Evolutionary conservation across 352 stramenopile species (phyloP).

Genomic region (Aphanomyces stellatus): DNA sequence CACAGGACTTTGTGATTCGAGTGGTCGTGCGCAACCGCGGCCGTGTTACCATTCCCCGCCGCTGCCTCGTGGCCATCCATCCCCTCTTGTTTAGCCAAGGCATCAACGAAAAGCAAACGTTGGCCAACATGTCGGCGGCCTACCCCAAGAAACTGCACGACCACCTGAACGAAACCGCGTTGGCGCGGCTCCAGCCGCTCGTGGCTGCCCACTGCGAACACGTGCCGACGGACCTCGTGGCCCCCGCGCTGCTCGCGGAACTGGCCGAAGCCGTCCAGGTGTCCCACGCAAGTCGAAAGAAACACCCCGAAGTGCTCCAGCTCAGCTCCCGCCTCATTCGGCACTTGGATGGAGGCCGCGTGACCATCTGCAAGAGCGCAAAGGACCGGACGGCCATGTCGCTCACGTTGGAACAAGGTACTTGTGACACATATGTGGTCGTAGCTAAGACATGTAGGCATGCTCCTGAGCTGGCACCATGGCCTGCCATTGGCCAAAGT

Average conservation of each 20-base stretch:
- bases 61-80: conserved; percentile 2
- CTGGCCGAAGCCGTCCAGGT: not conserved
- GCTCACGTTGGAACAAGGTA: conserved; percentile 89
- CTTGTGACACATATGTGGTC: not conserved
- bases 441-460: not conserved
- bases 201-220: not conserved
- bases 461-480: not conserved
- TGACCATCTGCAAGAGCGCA: conserved; percentile 93
- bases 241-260: not conserved
- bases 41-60: not conserved
- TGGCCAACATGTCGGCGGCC: conserved; percentile 54
- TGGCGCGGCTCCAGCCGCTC: conserved; percentile 24
- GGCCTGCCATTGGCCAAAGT: not conserved
- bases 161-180: conserved; percentile 63
- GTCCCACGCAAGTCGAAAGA: not conserved
- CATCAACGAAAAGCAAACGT: conserved; percentile 77
- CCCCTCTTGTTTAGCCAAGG: conserved; percentile 25
- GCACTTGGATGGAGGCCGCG: conserved; percentile 78
- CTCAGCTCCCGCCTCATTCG: conserved; percentile 50
- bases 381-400: conserved; percentile 96
- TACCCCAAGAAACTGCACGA: conserved; percentile 61
- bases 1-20: not conserved
- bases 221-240: not conserved
- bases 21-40: conserved; percentile 1
- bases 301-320: conserved; percentile 11